A percentile compares a stretch with the other conserved stretches of the same genome.
Evolutionary conservation across 2,329 filamentous ascomycete species (phyloP).

Genomic region (Chaetothyriales sp.): DNA sequence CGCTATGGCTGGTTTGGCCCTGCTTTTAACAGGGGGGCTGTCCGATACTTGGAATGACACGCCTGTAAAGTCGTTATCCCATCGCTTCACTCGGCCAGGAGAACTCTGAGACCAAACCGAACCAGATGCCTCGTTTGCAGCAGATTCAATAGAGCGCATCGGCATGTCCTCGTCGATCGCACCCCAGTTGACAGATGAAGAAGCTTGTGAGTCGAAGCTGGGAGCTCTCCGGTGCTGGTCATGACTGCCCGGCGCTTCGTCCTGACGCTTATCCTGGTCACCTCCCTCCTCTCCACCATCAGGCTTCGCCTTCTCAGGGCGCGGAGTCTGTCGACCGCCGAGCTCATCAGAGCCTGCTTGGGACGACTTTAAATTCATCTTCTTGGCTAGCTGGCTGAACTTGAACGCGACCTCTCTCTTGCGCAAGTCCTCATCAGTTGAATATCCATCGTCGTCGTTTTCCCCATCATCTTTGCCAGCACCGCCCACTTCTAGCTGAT

Average conservation of each 20-base stretch:
- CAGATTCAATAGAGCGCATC: conserved; percentile 11
- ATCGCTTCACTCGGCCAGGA: conserved; percentile 8
- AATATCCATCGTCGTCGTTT: background rate
- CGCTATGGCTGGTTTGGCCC: conserved; percentile 11
- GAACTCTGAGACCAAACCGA: conserved; percentile 10
- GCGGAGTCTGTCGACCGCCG: background rate
- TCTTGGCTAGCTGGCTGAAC: background rate
- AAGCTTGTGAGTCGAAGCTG: background rate
- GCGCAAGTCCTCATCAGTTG: background rate
- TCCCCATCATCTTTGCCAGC: background rate
- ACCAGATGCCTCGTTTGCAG: conserved; percentile 3
- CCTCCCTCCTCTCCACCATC: background rate
- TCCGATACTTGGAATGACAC: conserved; percentile 20
- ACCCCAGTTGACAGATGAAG: conserved; percentile 12
- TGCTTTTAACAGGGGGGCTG: conserved; percentile 20
- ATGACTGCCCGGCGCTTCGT: background rate
- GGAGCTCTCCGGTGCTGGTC: background rate
- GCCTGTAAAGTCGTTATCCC: conserved; percentile 21
- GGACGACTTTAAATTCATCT: background rate
- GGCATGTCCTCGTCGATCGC: conserved; percentile 14
- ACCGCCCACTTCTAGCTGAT: background rate
- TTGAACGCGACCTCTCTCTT: background rate
- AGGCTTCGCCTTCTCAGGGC: background rate
- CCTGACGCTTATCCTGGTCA: no score
- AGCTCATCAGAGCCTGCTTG: background rate